Conservation (phyloP, 2,329 filamentous ascomycete genomes). For the Sporothrix mexicana region DNA sequence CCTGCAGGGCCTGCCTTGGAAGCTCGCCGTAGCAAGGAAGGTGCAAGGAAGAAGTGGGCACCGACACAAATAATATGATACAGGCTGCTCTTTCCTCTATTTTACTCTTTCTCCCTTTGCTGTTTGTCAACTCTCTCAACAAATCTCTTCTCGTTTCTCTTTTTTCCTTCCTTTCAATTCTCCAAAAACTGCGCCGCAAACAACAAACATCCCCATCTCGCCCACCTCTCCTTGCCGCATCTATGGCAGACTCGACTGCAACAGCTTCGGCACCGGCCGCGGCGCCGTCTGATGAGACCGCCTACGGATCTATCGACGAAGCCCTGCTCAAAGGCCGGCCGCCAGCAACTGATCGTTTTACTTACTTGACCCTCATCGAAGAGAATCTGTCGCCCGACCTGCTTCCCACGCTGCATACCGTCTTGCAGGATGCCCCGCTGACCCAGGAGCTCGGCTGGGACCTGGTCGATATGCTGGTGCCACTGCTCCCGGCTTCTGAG, state of each 20-base stretch:
- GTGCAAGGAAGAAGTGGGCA: constrained; percentile 19
- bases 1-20: constrained; percentile 27
- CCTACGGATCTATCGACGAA: constrained; percentile 51
- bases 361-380: constrained; percentile 79
- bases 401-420: constrained; percentile 70
- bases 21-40: constrained; percentile 26
- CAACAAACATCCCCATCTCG: not conserved
- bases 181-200: not conserved
- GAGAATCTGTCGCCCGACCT: constrained; percentile 71
- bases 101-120: constrained; percentile 9
- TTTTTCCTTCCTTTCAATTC: not conserved
- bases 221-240: not conserved
- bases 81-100: not conserved
- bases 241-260: constrained; percentile 30
- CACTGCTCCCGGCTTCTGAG: constrained; percentile 70
- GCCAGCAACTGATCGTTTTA: constrained; percentile 68
- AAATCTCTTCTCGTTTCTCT: not conserved
- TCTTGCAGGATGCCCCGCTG: constrained; percentile 64
- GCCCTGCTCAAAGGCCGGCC: constrained; percentile 57
- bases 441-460: constrained; percentile 85
- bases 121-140: not conserved
- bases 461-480: constrained; percentile 74
- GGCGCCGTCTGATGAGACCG: constrained; percentile 39
- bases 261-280: constrained; percentile 23
- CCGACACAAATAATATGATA: constrained; percentile 12